These are phyloP conservation scores for Cyphellophora attinorum DNA, from an alignment of 2,329 filamentous ascomycete species.

Conservation along the genomic window DNA sequence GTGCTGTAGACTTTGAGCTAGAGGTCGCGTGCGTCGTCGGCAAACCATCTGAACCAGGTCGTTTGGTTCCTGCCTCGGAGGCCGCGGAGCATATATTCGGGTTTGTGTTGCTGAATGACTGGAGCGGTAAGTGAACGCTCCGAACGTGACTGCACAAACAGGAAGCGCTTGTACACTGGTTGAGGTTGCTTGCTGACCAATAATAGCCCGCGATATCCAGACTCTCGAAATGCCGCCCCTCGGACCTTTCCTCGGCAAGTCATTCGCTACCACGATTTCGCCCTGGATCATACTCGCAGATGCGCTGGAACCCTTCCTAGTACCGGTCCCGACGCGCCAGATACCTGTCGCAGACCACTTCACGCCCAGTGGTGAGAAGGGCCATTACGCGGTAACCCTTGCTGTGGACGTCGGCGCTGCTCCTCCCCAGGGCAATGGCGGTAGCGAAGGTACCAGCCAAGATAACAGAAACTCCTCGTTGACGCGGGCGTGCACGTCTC, in stretches of 20 bases:
- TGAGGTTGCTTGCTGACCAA: too few species aligned
- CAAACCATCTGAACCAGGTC: constrained; percentile 28
- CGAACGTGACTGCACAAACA: too few species aligned
- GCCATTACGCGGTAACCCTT: neutral
- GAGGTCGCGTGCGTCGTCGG: constrained; percentile 39
- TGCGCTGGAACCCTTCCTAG: constrained; percentile 31
- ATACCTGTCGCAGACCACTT: neutral
- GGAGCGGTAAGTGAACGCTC: constrained; percentile 25
- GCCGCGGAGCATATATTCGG: constrained; percentile 51
- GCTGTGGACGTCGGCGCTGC: neutral
- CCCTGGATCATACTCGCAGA: constrained; percentile 53
- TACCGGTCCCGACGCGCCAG: neutral
- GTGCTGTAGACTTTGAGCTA: constrained; percentile 46
- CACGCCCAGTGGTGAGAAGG: neutral
- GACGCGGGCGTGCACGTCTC: constrained; percentile 2
- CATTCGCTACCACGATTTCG: constrained; percentile 47
- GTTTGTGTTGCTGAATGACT: constrained; percentile 36
- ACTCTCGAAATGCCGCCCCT: constrained; percentile 51
- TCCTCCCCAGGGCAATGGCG: neutral
- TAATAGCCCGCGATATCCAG: constrained; percentile 53
- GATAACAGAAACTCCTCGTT: too few species aligned
- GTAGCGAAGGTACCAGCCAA: neutral
- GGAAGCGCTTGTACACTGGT: too few species aligned
- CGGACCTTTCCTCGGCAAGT: constrained; percentile 52
- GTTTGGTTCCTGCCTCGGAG: constrained; percentile 29